phyloP scores from a whole-genome alignment of 441 rosid species.

The Syzygium syzygioides region DNA sequence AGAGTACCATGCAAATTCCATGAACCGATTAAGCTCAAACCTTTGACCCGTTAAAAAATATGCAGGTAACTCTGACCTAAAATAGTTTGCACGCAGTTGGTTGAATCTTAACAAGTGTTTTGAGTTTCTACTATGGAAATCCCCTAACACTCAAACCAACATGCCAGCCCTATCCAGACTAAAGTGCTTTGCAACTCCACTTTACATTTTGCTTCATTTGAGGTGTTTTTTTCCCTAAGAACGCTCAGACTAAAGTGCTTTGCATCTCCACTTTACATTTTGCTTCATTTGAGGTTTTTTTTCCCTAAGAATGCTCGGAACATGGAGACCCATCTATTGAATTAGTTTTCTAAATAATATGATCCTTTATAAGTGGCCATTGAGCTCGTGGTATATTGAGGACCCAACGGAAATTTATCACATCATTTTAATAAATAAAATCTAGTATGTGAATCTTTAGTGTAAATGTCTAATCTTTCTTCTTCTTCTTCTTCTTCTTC shows the following conservation, averaged over 20 bases:
- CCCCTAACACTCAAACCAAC: neutral
- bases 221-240: neutral
- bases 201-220: neutral
- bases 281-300: neutral
- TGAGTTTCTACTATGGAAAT: neutral
- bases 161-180: neutral
- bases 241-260: neutral
- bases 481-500: neutral
- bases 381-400: neutral
- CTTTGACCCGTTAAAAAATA: neutral
- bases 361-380: neutral
- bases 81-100: neutral
- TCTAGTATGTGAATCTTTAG: neutral
- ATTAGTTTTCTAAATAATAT: neutral
- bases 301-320: neutral
- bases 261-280: neutral
- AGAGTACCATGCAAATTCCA: accelerated
- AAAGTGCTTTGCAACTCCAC: neutral
- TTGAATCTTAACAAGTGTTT: neutral
- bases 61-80: neutral
- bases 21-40: neutral
- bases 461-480: no score
- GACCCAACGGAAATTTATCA: neutral
- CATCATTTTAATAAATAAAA: neutral
- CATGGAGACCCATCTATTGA: neutral